A percentile compares a stretch with the other conserved stretches of the same genome.
Conservation (phyloP, 805 yeast species). For the Ogataea paradorogensis region DNA sequence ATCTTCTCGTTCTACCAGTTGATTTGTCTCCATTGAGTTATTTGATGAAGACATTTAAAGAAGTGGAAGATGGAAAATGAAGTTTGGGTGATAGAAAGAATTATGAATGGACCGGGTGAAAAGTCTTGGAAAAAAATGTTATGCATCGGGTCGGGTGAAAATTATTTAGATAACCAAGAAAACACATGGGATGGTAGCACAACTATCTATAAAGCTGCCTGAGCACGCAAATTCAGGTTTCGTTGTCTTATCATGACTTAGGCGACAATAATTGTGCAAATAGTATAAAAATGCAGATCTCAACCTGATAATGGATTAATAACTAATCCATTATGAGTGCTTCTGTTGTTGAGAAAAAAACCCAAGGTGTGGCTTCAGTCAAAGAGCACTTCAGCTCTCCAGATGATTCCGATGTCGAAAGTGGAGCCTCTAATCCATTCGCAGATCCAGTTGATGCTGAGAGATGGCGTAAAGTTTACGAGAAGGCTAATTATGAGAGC, state of each 20-base stretch:
- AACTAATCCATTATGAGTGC: neutral
- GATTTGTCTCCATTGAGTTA: too few species aligned
- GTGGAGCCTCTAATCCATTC: slow-evolving; percentile 14
- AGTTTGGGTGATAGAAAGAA: neutral
- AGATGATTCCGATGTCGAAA: neutral
- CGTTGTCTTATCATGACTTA: neutral
- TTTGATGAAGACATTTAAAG: neutral
- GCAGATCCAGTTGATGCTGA: slow-evolving; percentile 34
- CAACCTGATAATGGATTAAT: neutral
- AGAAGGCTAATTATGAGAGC: slow-evolving; percentile 35
- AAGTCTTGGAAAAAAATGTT: neutral
- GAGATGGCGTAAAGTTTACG: slow-evolving; percentile 33
- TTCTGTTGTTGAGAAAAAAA: neutral
- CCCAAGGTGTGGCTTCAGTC: neutral
- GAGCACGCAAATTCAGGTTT: too few species aligned
- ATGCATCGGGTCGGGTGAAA: neutral
- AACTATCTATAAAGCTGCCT: neutral
- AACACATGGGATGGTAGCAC: neutral
- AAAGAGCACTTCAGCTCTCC: neutral
- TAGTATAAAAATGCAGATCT: neutral
- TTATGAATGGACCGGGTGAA: neutral
- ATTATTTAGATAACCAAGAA: too few species aligned
- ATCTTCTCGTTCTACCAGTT: neutral
- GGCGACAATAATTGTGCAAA: neutral
- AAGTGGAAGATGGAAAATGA: neutral